Base-by-base conservation (phyloP, 164 flowering plant genomes). In the Kalanchoe fedtschenkoi region DNA sequence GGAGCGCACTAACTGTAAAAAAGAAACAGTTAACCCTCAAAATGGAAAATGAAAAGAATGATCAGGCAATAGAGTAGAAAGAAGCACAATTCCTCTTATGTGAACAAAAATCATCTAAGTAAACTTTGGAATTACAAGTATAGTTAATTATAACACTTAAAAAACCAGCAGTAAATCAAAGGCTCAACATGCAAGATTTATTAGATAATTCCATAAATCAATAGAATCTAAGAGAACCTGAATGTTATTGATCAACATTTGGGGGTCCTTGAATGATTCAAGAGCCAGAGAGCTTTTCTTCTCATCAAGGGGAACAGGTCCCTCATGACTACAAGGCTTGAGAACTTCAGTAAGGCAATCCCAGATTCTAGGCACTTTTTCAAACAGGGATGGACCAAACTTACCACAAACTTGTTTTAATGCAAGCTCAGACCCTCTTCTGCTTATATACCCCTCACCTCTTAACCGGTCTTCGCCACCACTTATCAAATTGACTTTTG, bases 331-430 rank as follows among this genome's bases (percentile, higher is more conserved):
- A 26, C 68, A 70, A 60, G 97, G 96, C 75, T 72, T 77, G 34
- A 95, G 83, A 70, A 87, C 83, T 76, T 95, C 99, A 62, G 92
- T 85, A 62, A 95, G 83, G 67, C 91, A 95, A 68, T 91, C 93
- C 99, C 97, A 91, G 51, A 91, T 65, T 76, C 80, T 95, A 17
- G 99, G 96, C 64, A 95, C 83, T 65, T 77, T 83, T 34, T 89
- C 88, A 82, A 95, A 95, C 65, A 95, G 67, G 13, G 76, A 72
- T 67, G 70, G 72, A 64, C 96, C 87, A 80, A 91, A 87, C 71
- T 83, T 91, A 65, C 76, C 69, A 73, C 95, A 87, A 69, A 95
- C 75, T 73, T 80, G 75, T 78, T 77, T 95, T 68, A 95, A 68
- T 30, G 91, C 85, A 72, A 86, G 83, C 66, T 95, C 97, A 59